These are phyloP conservation scores for Botrytis pseudocinerea DNA, from an alignment of 2,329 filamentous ascomycete genomes.

Conservation along the genomic window DNA sequence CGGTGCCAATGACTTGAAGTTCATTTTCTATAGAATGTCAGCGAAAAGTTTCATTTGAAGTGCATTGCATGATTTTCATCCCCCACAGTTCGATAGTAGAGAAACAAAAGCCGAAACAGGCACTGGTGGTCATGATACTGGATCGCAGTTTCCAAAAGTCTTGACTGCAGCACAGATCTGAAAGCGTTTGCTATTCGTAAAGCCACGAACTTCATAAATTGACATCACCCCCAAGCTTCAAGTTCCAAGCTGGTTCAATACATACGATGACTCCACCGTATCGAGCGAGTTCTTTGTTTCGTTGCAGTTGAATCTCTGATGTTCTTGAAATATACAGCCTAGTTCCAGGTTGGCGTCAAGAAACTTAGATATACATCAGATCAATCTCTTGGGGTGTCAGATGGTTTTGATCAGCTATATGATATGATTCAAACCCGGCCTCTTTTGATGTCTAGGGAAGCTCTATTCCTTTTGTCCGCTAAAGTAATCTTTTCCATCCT, in stretches of 20 bases:
- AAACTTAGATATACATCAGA: not conserved
- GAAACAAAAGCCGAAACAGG: not conserved
- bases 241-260: not conserved
- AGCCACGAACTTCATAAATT: not conserved
- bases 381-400: not conserved
- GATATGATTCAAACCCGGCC: not conserved
- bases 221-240: not conserved
- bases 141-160: not conserved
- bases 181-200: not conserved
- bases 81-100: not conserved
- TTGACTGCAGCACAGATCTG: not conserved
- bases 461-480: not conserved
- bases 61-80: not conserved
- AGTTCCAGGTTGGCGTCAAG: not conserved
- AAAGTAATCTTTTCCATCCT: not conserved
- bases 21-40: slow-evolving; percentile 46
- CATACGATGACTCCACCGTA: not conserved
- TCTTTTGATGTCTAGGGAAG: not conserved
- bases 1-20: slow-evolving; percentile 53
- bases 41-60: not conserved
- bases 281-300: not conserved
- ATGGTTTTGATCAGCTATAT: not conserved
- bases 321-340: not conserved
- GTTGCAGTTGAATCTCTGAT: not conserved
- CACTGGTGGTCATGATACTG: not conserved